Percentiles rank a stretch among this genome's conserved stretches.
Conservation (phyloP, 2,329 filamentous ascomycete genomes). For the Exophiala phaeomuriformis region DNA sequence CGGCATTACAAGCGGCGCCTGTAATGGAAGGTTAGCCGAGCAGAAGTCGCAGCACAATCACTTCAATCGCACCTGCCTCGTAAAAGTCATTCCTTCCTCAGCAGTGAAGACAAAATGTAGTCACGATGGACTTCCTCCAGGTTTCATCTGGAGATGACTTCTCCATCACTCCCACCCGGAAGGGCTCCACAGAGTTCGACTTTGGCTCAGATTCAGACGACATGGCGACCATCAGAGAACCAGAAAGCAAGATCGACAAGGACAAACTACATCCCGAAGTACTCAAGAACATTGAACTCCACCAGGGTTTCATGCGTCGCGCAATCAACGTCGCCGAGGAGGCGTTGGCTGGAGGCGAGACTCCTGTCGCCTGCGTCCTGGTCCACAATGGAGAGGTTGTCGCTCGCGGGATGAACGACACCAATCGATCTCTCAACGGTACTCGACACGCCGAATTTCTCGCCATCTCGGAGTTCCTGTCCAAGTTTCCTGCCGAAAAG, state of each 20-base stretch:
- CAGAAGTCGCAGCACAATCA: not conserved
- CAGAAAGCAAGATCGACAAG: conserved; percentile 15
- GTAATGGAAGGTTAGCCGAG: conserved; percentile 17
- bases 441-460: conserved; percentile 95
- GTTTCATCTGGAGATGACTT: conserved; percentile 9
- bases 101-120: conserved; percentile 18
- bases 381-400: conserved; percentile 74
- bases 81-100: not conserved
- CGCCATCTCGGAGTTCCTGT: conserved; percentile 62
- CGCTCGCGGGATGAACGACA: conserved; percentile 91
- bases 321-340: conserved; percentile 54
- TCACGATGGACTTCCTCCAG: conserved; percentile 19
- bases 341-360: conserved; percentile 80
- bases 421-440: conserved; percentile 78
- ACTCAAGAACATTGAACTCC: conserved; percentile 22
- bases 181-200: conserved; percentile 5
- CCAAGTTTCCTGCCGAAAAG: conserved; percentile 58
- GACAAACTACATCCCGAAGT: conserved; percentile 25
- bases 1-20: not conserved
- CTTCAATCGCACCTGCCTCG: conserved; percentile 5
- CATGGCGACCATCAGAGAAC: conserved; percentile 8
- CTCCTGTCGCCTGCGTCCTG: conserved; percentile 91
- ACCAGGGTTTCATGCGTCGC: conserved; percentile 28
- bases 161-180: conserved; percentile 5
- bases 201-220: conserved; percentile 15